A percentile compares a stretch with the other conserved stretches of the same genome.
These are phyloP conservation scores for Brassica cretica DNA, from an alignment of 345 rosid species.

Conservation along the genomic window DNA sequence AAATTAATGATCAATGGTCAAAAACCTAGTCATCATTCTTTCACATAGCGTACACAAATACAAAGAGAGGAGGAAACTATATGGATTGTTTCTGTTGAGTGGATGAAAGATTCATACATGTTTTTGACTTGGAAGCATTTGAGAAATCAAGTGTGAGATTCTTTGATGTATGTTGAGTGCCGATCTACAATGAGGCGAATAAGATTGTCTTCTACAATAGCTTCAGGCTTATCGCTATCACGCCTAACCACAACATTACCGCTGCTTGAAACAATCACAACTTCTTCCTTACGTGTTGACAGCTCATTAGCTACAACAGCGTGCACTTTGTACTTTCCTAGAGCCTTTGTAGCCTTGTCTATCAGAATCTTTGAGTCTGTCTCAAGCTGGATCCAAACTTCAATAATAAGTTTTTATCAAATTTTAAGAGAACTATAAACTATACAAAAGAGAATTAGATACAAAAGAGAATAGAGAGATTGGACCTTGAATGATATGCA, in stretches of 20 bases:
- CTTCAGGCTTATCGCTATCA: conserved; percentile 47
- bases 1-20: background rate
- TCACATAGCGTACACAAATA: background rate
- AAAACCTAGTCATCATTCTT: background rate
- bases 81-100: background rate
- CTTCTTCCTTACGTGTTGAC: conserved; percentile 76
- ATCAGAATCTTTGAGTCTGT: conserved; percentile 76
- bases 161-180: conserved; percentile 57
- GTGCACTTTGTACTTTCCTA: conserved; percentile 66
- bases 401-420: background rate
- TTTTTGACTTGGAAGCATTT: background rate
- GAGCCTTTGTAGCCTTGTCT: conserved; percentile 77
- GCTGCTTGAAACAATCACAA: conserved; percentile 52
- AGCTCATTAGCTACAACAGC: conserved; percentile 87
- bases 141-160: conserved; percentile 31
- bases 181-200: conserved; percentile 57
- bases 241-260: conserved; percentile 60
- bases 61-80: background rate
- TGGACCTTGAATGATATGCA: conserved; percentile 92
- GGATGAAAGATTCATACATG: background rate
- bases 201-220: conserved; percentile 80
- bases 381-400: conserved; percentile 63
- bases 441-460: background rate
- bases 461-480: background rate
- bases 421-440: background rate